Evolutionary conservation across 768 basidiomycete genomes (phyloP).

Genomic region (Boletus tomentosulus): DNA sequence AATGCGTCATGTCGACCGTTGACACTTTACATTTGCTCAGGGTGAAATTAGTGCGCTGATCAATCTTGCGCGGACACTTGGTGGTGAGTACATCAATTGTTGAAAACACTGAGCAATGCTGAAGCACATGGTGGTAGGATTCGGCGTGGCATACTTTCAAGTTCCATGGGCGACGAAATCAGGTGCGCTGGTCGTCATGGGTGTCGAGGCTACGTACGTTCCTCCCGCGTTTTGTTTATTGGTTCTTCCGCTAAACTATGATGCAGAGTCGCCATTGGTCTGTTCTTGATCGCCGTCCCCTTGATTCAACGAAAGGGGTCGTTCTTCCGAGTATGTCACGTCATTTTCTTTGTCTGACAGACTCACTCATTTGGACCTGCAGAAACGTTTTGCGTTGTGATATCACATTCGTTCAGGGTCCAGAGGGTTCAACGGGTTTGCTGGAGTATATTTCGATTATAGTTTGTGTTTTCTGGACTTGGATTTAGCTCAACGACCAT

Average conservation of each 20-base stretch:
- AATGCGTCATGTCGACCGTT: background rate
- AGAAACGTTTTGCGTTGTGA: slow-evolving; percentile 23
- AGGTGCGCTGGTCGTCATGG: slow-evolving; percentile 34
- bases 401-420: background rate
- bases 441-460: no score
- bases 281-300: slow-evolving; percentile 37
- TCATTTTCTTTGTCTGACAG: background rate
- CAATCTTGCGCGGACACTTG: slow-evolving; percentile 36
- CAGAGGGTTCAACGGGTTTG: no score
- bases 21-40: slow-evolving; percentile 4
- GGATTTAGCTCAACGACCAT: no score
- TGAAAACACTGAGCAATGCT: background rate
- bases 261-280: slow-evolving; percentile 27
- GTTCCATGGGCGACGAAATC: slow-evolving; percentile 36
- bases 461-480: no score
- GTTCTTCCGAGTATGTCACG: slow-evolving; percentile 30
- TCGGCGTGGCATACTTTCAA: slow-evolving; percentile 39
- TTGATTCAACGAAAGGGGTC: slow-evolving; percentile 33
- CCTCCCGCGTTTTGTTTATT: background rate
- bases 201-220: slow-evolving; percentile 37
- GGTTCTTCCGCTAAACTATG: background rate
- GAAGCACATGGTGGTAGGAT: slow-evolving; percentile 16
- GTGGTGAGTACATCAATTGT: slow-evolving; percentile 17
- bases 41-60: slow-evolving; percentile 44
- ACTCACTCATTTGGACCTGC: background rate